Conservation (phyloP, 108 stramenopile genomes). For the Phaeodactylum tricornutum region DNA sequence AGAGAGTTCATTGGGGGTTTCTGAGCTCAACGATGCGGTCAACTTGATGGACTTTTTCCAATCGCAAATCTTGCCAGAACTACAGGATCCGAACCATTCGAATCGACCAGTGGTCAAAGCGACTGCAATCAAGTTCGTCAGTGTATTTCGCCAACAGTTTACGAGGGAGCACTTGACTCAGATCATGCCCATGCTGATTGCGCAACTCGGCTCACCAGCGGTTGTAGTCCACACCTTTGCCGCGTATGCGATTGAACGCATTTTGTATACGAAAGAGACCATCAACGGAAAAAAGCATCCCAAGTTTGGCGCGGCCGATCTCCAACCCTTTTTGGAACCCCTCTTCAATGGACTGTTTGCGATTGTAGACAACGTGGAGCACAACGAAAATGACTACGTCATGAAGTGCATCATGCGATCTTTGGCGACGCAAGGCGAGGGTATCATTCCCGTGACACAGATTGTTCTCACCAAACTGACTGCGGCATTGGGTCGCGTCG, state of each 20-base stretch:
- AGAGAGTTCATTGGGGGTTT: constrained; percentile 79
- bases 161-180: constrained; percentile 43
- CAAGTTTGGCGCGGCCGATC: constrained; percentile 53
- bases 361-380: constrained; percentile 74
- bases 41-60: constrained; percentile 87
- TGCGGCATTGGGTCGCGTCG: constrained; percentile 67
- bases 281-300: constrained; percentile 25
- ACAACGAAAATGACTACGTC: constrained; percentile 92
- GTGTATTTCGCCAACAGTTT: constrained; percentile 95
- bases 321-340: constrained; percentile 67
- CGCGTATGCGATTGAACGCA: constrained; percentile 83
- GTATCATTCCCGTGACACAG: constrained; percentile 71
- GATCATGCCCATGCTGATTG: constrained; percentile 67
- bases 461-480: constrained; percentile 82
- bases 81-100: constrained; percentile 67
- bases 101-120: constrained; percentile 89
- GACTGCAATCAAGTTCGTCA: constrained; percentile 87
- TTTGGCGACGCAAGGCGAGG: constrained; percentile 62
- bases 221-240: constrained; percentile 97
- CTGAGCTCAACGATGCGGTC: constrained; percentile 72
- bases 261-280: constrained; percentile 60
- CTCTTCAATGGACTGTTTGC: constrained; percentile 85
- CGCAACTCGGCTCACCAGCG: constrained; percentile 43
- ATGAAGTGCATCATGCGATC: constrained; percentile 97
- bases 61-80: constrained; percentile 70